These are phyloP conservation scores for Cercospora nicotianae DNA, from an alignment of 2,329 filamentous ascomycete genomes.

Conservation along the genomic window DNA sequence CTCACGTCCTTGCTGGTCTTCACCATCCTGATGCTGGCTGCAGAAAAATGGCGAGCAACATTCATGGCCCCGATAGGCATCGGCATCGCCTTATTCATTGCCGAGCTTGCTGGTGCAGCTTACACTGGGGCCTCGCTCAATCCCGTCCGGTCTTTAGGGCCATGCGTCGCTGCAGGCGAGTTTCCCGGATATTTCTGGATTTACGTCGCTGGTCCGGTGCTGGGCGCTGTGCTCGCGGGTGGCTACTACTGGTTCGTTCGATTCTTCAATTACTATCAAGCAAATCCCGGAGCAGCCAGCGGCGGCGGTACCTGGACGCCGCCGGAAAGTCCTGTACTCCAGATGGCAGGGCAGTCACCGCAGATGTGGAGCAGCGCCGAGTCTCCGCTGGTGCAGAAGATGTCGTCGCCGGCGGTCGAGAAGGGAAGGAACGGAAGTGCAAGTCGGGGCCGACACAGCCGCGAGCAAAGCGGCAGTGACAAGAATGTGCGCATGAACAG, in stretches of 20 bases:
- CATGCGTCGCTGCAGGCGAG: conserved; percentile 30
- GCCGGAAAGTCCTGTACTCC: background rate
- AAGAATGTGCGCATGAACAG: background rate
- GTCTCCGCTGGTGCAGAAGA: background rate
- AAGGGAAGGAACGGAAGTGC: background rate
- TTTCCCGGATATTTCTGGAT: conserved; percentile 38
- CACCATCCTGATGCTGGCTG: conserved; percentile 39
- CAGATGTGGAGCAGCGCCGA: background rate
- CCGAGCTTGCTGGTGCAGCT: conserved; percentile 33
- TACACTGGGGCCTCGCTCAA: conserved; percentile 38
- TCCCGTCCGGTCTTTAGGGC: conserved; percentile 38
- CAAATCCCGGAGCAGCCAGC: conserved; percentile 26
- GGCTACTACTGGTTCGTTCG: conserved; percentile 37
- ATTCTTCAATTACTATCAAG: conserved; percentile 29
- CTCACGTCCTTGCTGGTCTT: conserved; percentile 36
- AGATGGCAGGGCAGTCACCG: background rate
- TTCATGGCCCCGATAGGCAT: conserved; percentile 31
- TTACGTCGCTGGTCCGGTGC: conserved; percentile 33
- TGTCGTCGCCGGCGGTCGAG: background rate
- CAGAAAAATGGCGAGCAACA: conserved; percentile 37
- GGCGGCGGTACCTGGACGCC: conserved; percentile 8
- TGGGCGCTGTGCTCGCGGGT: conserved; percentile 34
- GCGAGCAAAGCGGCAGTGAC: background rate
- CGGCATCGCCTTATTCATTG: conserved; percentile 28
- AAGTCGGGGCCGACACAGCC: background rate